Base-by-base conservation (phyloP, 495 filamentous ascomycete species). In the Parathielavia hyrcaniae region DNA sequence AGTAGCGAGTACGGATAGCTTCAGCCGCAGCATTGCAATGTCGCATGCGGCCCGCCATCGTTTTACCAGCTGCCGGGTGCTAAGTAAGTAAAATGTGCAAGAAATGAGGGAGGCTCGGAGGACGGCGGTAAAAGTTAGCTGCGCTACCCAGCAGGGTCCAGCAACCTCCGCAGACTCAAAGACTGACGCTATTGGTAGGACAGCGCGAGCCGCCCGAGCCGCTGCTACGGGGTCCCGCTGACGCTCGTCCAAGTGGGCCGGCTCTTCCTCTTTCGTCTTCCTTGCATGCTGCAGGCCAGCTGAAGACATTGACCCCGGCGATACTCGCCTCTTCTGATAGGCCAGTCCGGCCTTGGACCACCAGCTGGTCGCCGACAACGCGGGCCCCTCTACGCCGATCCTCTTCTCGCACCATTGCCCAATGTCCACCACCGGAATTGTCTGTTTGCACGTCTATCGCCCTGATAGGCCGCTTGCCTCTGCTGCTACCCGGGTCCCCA, bases 271-370 rank as follows among this genome's bases (percentile, higher is more conserved):
- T 35, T 50, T 53, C 22, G 45, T 30, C 22, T 30, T 32, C 61
- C 56, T 55, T 60, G 61, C 61, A 59, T 35, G 14, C 45, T 47
- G 39, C 49, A 55, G 22, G 19, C 36, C 56, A 62, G 61, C 57
- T 59, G 57, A 62, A 59, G 34, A 36, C 48, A 30, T 44, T 17
- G 50, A 35, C 34, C 34, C 36, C 16, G n/a, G 46, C 43, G 2
- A 5, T 20, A 6, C 20, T 23, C 0, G 16, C 8, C 3, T 12
- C 22, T 19, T 30, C 7, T 60, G 58, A 60, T 60, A 60, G 58
- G 58, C 23, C 30, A 5, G 34, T 0, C 35, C 22, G 0, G 14
- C 40, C 30, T 17, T 32, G n/a, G 11, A 26, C 30, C 1, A 10
- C 17, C 3, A 2, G 43, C 14, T 35, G 39, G 39, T 26, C 17